These are phyloP conservation scores for Fusarium poae DNA, from an alignment of 2,329 filamentous ascomycete genomes.

Conservation along the genomic window DNA sequence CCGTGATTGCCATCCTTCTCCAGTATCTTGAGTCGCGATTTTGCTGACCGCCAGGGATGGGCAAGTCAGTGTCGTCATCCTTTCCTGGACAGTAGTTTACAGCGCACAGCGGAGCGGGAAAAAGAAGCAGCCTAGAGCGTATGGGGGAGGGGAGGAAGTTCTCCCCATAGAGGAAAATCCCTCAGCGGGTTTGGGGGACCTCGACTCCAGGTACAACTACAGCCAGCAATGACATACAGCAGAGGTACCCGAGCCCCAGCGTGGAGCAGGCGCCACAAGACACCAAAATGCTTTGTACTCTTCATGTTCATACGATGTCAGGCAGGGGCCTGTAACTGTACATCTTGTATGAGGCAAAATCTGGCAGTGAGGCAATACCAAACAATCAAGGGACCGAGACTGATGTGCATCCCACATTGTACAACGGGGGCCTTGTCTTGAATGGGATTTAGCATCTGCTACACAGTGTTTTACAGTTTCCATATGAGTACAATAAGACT, in stretches of 20 bases:
- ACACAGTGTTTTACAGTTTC: constrained; percentile 16
- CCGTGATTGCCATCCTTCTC: constrained; percentile 29
- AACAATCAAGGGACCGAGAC: constrained; percentile 28
- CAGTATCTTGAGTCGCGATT: constrained; percentile 46
- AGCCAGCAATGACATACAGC: constrained; percentile 46
- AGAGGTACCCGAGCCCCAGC: constrained; percentile 44
- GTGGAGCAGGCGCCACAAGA: constrained; percentile 23
- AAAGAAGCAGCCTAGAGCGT: constrained; percentile 29
- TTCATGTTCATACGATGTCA: constrained; percentile 20
- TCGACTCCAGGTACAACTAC: constrained; percentile 39
- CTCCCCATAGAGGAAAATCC: constrained; percentile 47
- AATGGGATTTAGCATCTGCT: not conserved
- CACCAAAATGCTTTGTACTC: constrained; percentile 33
- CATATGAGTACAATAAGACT: constrained; percentile 1
- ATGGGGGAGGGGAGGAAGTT: constrained; percentile 37
- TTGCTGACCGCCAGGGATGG: constrained; percentile 48
- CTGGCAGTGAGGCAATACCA: constrained; percentile 28
- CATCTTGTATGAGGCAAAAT: constrained; percentile 36
- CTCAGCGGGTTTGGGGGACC: constrained; percentile 44
- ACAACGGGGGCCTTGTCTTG: constrained; percentile 16
- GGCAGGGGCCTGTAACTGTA: constrained; percentile 24
- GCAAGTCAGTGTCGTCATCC: constrained; percentile 48
- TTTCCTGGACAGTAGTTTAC: constrained; percentile 11
- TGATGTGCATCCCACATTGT: constrained; percentile 32
- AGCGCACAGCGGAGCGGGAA: constrained; percentile 29